Base-by-base conservation (phyloP, 257 asterid genomes). In the Fraxinus quadrangulata region DNA sequence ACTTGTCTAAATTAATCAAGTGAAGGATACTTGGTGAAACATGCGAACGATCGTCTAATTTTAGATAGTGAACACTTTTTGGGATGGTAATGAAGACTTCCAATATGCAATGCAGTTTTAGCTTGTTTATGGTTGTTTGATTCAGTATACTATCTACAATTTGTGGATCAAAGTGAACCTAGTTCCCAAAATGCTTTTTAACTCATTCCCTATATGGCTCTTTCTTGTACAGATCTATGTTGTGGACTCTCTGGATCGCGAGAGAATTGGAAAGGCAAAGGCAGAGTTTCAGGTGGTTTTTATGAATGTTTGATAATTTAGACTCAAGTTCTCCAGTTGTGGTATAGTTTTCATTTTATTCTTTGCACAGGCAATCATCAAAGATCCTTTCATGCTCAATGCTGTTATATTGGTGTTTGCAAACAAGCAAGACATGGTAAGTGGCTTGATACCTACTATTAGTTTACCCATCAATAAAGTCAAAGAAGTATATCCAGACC, bases 381-480 rank as follows among this genome's bases (percentile, higher is more conserved):
- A 45, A 81, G 98, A 94, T 80, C 99, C 99, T 0, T 94, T 91
- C 88, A 94, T 94, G 99, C 95, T 92, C 71, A 90, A 90, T 86
- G 96, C 97, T 84, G 92, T 92, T 73, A 90, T 94, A 88, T 83
- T 94, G 96, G 96, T 94, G 67, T 94, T 94, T 17, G 99, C 99
- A 28, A 94, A 94, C 89, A 94, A 94, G 82, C 99, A 94, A 82
- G 99, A 94, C 88, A 90, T 94, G 99, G 98, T 94, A 90, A 76
- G 89, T 65, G 66, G 67, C 47, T 6, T 72, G 28, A 56, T 56
- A n/a, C 66, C 26, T 56, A n/a, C 24, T 24, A 24, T 63, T 24
- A 63, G 17, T 24, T 63, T 63, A 63, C 36, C 21, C 7, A 19
- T 63, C 34, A 26, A 63, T 63, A 26, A 63, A 26, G 33, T 61